Evolutionary conservation across 306 rosid genomes (phyloP), one percentile per base, ranked within the genome.

Genomic region (Begonia loranthoides): DNA sequence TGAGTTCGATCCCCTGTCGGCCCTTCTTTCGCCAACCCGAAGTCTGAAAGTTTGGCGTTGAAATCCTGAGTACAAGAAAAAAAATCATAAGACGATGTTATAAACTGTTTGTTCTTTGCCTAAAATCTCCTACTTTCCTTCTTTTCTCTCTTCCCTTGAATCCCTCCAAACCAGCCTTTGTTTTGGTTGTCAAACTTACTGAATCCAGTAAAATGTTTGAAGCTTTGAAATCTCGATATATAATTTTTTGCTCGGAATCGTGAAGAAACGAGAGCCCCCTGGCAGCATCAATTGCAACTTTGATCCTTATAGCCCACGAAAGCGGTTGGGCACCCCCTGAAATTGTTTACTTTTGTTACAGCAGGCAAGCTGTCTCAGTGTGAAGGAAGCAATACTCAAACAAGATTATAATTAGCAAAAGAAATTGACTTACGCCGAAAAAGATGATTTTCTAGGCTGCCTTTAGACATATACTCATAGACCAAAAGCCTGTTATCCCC

Each of bases 1-100:
- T 85, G 95, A 79, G 92, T 85, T 38, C 76, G 69, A 59, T 81
- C 87, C 11, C 88, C 95, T 3, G 84, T 78, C 22, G 92, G 95
- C 55, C 92, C 95, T 3, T 73, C 84, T 71, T 79, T 85, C 0
- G 95, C 95, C 64, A 81, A 63, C 43, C 95, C 95, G 50, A 85
- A 85, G 67, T 85, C 95, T 12, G 92, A 85, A 10, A 85, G 79
- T 58, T 76, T 81, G 2, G 92, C 74, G 60, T 76, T 78, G 77
- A 76, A 85, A 38, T 85, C 95, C 95, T 60, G 50, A 19, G 50
- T 10, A 14, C 13, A 49, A 4, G 46, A 33, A 54, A 11, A 11
- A 5, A 12, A 15, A 56, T 49, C 40, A 49, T 13, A 15, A 7
- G 36, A 28, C 1, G 36, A 28, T 28, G 36, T 28, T 4, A 28